These are phyloP conservation scores for Phytophthora macrochlamydospora DNA, from an alignment of 352 stramenopile species.

Conservation along the genomic window DNA sequence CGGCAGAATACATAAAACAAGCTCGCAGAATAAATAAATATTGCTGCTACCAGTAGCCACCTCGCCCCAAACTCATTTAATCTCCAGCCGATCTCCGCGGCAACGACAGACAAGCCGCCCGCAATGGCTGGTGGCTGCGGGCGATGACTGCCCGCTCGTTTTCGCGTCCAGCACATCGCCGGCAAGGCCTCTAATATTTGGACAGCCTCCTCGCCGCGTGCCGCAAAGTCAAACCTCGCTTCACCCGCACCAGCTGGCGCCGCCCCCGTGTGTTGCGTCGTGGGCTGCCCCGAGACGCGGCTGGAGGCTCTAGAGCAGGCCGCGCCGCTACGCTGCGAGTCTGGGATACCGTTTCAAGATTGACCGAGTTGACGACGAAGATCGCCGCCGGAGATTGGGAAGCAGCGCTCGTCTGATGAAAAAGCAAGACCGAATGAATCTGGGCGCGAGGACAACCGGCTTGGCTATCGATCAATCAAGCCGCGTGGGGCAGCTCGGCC, in stretches of 20 bases:
- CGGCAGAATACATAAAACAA: no score
- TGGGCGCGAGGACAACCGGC: neutral
- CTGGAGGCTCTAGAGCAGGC: neutral
- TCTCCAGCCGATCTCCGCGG: neutral
- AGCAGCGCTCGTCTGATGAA: neutral
- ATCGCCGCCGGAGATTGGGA: neutral
- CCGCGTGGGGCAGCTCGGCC: neutral
- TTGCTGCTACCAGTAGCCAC: neutral
- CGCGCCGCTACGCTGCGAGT: neutral
- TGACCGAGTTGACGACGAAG: neutral
- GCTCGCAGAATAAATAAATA: neutral
- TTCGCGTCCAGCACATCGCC: slow-evolving; percentile 3
- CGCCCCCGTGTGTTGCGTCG: neutral
- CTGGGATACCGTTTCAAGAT: slow-evolving; percentile 1
- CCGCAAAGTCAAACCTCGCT: neutral
- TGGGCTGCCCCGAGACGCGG: neutral
- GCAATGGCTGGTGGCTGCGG: neutral
- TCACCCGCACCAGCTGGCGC: neutral
- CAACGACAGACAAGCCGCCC: neutral
- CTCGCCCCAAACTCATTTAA: neutral
- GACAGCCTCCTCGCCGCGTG: neutral
- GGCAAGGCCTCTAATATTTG: neutral
- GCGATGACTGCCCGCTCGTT: neutral
- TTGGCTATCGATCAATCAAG: neutral
- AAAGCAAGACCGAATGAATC: neutral